Conservation (phyloP, 2,329 filamentous ascomycete genomes). For the Cordyceps militaris region DNA sequence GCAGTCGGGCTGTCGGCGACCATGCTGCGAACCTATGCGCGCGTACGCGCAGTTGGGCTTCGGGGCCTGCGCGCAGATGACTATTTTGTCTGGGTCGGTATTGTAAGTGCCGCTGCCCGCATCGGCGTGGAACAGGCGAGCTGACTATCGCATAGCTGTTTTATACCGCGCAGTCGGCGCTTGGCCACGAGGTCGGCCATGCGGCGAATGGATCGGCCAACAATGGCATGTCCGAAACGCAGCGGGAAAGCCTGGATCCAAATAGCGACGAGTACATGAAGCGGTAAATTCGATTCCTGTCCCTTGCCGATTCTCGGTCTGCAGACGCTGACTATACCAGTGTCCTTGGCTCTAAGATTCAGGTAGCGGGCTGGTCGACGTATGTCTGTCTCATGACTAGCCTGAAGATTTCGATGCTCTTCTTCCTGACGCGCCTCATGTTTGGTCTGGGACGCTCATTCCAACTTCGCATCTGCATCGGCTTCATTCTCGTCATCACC, state of each 20-base stretch:
- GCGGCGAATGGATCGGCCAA: constrained; percentile 47
- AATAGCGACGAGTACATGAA: constrained; percentile 37
- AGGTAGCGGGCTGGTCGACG: constrained; percentile 47
- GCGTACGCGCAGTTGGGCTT: constrained; percentile 20
- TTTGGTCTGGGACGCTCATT: constrained; percentile 33
- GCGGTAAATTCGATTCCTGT: constrained; percentile 22
- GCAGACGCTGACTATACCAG: constrained; percentile 21
- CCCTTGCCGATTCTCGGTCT: not conserved
- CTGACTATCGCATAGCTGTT: constrained; percentile 32
- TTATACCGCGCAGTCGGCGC: constrained; percentile 42
- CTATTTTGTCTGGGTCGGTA: constrained; percentile 22
- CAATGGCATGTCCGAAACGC: constrained; percentile 46
- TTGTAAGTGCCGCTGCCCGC: not conserved
- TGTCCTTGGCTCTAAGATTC: constrained; percentile 49
- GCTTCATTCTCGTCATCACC: constrained; percentile 39
- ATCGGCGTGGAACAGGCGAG: not conserved
- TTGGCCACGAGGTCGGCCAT: constrained; percentile 44
- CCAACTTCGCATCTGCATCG: constrained; percentile 39
- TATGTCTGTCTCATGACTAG: constrained; percentile 49
- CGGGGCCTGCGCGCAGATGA: constrained; percentile 24
- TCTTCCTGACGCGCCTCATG: constrained; percentile 50
- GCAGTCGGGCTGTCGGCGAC: constrained; percentile 21
- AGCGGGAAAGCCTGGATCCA: constrained; percentile 38
- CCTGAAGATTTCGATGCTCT: constrained; percentile 48
- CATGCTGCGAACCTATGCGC: constrained; percentile 24